Evolutionary conservation across 2,329 filamentous ascomycete species (phyloP), one percentile per base, ranked within the genome.

Genomic region (Pseudogymnoascus sp.): DNA sequence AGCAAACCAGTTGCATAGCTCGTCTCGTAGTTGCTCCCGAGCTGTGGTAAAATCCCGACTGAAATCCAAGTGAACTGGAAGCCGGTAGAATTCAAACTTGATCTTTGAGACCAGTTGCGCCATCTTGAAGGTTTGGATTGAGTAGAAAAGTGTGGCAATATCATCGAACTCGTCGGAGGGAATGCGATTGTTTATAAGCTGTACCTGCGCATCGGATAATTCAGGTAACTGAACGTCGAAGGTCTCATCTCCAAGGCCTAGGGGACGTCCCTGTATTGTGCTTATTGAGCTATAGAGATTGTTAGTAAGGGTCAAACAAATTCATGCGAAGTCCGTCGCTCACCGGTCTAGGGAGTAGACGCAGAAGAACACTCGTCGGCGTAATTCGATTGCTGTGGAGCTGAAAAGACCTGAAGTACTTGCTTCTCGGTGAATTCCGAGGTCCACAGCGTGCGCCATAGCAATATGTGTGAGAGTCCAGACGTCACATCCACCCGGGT

Each of bases 401-500:
- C 14, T 26, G 68, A 66, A 31, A 63, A 65, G n/a, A 16, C 60
- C 59, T 7, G 29, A 47, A 21, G 53, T 59, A 16, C 62, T 19
- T n/a, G 71, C 68, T 62, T 76, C 73, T 35, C 73, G 69, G 61
- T 77, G 75, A 4, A 77, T 67, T 4, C 75, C 75, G 6, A 76
- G 62, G 40, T 77, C 75, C 6, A 77, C 69, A 24, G 72, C 74
- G 63, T 76, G 71, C 1, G 75, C 74, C 65, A 76, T 72, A 4
- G 72, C 75, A 53, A 76, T 65, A 61, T 76, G 73, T 0, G 68
- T 66, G 4, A 76, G 63, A 0, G 75, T 76, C 74, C 75, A 77
- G 0, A 76, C 68, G 53, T 76, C 74, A 6, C 73, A 64, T 31
- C 72, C 73, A 1, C 71, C 71, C 0, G 74, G 75, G 0, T 70